phyloP scores from a whole-genome alignment of 129 eudicot genomes.

The Oenanthe sinensis region DNA sequence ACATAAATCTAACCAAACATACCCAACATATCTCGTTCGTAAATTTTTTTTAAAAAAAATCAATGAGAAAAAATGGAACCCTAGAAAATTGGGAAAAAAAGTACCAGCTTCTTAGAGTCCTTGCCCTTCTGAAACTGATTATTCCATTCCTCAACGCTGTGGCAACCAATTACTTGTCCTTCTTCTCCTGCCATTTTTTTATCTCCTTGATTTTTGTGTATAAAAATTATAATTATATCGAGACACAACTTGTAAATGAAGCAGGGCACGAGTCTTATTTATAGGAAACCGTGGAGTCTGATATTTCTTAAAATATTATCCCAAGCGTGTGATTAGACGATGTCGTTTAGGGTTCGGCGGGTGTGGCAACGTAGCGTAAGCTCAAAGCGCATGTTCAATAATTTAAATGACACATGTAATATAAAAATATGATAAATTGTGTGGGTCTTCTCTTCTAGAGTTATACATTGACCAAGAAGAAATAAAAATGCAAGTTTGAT shows the following conservation, averaged over 20 bases:
- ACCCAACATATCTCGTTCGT: no score
- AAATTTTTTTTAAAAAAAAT: no score
- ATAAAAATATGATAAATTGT: neutral
- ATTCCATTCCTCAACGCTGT: neutral
- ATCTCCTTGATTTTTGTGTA: neutral
- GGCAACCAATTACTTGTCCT: neutral
- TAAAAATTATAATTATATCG: neutral
- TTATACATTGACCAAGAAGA: neutral
- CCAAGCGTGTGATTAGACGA: neutral
- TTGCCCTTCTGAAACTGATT: neutral
- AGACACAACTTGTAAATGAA: neutral
- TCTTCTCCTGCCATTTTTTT: neutral
- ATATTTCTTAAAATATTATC: neutral
- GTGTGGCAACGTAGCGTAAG: neutral
- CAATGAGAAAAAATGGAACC: no score
- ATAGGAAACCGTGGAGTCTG: neutral
- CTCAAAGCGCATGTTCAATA: neutral
- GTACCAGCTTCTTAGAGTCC: neutral
- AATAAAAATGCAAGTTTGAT: neutral
- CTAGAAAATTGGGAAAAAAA: neutral
- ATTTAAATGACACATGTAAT: neutral
- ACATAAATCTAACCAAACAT: no score
- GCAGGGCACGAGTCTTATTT: neutral
- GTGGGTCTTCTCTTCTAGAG: neutral
- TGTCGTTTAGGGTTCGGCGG: no score